These are phyloP conservation scores for Mrakia gelida DNA, from an alignment of 768 basidiomycete species.

Conservation along the genomic window DNA sequence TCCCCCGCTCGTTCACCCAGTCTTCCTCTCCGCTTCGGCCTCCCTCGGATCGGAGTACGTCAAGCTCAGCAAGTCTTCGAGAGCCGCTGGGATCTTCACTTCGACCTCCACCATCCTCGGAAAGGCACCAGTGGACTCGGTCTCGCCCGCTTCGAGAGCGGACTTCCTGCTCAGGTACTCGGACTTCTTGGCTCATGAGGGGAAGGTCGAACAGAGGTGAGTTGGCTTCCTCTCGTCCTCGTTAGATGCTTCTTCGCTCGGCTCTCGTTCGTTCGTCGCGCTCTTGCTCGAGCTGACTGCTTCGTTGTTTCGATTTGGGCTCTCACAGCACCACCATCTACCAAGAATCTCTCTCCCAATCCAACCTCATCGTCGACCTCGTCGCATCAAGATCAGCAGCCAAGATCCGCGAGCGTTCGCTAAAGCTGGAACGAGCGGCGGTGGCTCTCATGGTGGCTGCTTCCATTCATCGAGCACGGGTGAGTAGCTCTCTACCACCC, in stretches of 20 bases:
- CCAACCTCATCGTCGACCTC: conserved; percentile 32
- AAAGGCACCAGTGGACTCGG: conserved; percentile 40
- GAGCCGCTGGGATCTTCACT: conserved; percentile 64
- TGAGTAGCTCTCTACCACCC: not conserved
- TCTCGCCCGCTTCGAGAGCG: conserved; percentile 55
- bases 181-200: conserved; percentile 59
- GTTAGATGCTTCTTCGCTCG: not conserved
- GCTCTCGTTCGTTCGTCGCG: no score
- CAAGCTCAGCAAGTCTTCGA: conserved; percentile 65
- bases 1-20: not conserved
- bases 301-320: not conserved
- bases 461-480: conserved; percentile 14
- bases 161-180: conserved; percentile 63
- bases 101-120: conserved; percentile 44
- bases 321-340: conserved; percentile 38
- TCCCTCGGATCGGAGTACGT: conserved; percentile 76
- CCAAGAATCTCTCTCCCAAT: conserved; percentile 22
- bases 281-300: conserved; percentile 43
- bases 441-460: conserved; percentile 27
- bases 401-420: not conserved
- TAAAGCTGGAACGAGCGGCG: conserved; percentile 22
- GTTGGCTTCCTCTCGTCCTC: conserved; percentile 19
- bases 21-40: conserved; percentile 51
- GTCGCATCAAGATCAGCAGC: conserved; percentile 2
- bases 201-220: conserved; percentile 61